These are phyloP conservation scores for Saprolegnia parasitica DNA, from an alignment of 352 stramenopile genomes.

Conservation along the genomic window DNA sequence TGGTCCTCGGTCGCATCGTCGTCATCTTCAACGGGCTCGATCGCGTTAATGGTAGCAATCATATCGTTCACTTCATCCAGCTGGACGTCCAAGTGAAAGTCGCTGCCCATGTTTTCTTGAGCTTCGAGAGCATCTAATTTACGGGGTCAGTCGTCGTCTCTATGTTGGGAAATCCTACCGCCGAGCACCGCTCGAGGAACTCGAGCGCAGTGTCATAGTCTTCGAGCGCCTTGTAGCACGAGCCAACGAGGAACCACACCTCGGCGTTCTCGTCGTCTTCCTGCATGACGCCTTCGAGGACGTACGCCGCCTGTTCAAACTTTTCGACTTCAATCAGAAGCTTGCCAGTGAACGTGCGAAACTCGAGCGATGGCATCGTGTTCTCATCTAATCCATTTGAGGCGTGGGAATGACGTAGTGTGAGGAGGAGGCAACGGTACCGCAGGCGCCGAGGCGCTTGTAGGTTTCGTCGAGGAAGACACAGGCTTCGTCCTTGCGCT, in stretches of 20 bases:
- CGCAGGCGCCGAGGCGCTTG: constrained; percentile 77
- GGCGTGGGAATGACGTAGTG: not conserved
- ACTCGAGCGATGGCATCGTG: constrained; percentile 76
- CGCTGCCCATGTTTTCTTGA: constrained; percentile 66
- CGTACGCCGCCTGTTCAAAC: constrained; percentile 72
- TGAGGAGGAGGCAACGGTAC: constrained; percentile 30
- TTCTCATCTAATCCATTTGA: constrained; percentile 60
- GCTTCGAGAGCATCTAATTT: constrained; percentile 60
- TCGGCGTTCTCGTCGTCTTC: constrained; percentile 88
- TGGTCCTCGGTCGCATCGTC: constrained; percentile 43
- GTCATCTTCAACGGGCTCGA: constrained; percentile 41
- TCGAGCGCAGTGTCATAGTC: constrained; percentile 74
- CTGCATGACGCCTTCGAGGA: constrained; percentile 84
- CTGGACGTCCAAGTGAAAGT: constrained; percentile 74
- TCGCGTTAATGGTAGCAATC: constrained; percentile 23
- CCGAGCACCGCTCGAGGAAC: constrained; percentile 77
- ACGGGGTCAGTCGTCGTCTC: not conserved
- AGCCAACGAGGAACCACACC: constrained; percentile 85
- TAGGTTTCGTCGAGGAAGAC: constrained; percentile 89
- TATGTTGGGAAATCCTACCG: not conserved
- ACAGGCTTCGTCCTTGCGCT: constrained; percentile 84
- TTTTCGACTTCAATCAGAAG: constrained; percentile 83
- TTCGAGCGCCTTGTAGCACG: constrained; percentile 83
- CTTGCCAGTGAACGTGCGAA: constrained; percentile 76
- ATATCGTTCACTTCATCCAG: constrained; percentile 40